Conservation (phyloP, 2,329 filamentous ascomycete species). For the Diaporthe vexans region DNA sequence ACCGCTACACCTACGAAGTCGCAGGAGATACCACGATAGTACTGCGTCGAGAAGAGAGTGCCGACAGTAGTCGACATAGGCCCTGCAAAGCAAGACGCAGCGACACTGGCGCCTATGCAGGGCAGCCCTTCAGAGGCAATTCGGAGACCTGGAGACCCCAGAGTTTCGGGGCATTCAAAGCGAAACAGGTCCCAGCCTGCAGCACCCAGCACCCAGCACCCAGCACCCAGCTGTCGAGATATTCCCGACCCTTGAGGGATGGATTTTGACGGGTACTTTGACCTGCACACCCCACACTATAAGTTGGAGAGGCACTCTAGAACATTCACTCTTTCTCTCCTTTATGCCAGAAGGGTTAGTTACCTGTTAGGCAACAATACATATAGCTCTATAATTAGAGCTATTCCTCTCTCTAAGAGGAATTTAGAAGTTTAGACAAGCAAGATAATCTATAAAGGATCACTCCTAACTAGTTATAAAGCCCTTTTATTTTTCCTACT, state of each 20-base stretch:
- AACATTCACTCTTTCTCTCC: no score
- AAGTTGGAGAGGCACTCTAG: no score
- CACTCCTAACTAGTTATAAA: no score
- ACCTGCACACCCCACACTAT: not conserved
- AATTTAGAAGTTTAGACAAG: no score
- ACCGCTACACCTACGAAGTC: not conserved
- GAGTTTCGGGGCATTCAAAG: constrained; percentile 11
- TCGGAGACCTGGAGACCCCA: not conserved
- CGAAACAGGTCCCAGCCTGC: constrained; percentile 22
- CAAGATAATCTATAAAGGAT: no score
- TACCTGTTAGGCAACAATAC: no score
- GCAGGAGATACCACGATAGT: constrained; percentile 30
- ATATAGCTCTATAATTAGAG: no score
- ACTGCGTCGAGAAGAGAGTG: constrained; percentile 17
- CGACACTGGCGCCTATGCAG: not conserved
- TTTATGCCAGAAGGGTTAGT: no score
- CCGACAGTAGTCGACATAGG: not conserved
- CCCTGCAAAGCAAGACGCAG: not conserved
- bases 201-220: no score
- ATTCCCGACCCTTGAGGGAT: not conserved
- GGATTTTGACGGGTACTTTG: not conserved
- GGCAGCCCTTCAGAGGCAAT: not conserved
- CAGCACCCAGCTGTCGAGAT: not conserved
- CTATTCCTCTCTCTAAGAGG: no score
- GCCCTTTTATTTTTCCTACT: no score